Percentiles rank a stretch among this genome's conserved stretches.
Evolutionary conservation across 768 basidiomycete species (phyloP).

Genomic region (Lentinula edodes): DNA sequence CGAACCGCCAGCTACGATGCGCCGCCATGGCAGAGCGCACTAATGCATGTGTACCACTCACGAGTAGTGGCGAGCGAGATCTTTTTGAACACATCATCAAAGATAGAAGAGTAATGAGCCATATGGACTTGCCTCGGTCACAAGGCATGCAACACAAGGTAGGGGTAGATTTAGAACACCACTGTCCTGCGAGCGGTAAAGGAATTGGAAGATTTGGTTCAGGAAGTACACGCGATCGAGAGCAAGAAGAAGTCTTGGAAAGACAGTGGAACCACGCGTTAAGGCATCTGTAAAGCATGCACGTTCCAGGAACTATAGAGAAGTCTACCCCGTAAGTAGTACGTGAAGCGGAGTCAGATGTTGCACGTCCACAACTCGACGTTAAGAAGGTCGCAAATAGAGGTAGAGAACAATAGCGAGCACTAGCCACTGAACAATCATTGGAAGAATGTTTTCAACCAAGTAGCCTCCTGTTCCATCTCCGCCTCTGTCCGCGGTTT

Average conservation of each 20-base stretch:
- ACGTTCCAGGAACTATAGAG: neutral
- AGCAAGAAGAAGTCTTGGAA: too few species aligned
- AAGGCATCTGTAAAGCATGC: neutral
- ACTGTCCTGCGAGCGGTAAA: neutral
- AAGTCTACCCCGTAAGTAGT: too few species aligned
- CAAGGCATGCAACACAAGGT: neutral
- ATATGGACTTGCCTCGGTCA: neutral
- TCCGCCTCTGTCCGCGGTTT: conserved; percentile 59
- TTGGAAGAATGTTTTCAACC: conserved; percentile 56
- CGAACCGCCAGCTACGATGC: neutral
- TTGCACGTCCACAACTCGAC: too few species aligned
- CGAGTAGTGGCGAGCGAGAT: too few species aligned
- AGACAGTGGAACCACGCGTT: too few species aligned
- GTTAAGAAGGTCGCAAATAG: too few species aligned
- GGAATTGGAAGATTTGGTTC: too few species aligned
- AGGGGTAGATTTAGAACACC: neutral
- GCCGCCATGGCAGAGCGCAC: too few species aligned
- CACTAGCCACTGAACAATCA: conserved; percentile 6
- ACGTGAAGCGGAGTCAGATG: too few species aligned
- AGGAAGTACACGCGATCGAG: too few species aligned
- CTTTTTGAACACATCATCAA: neutral
- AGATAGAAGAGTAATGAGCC: neutral
- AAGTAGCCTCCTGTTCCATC: conserved; percentile 75
- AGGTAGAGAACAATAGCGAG: too few species aligned
- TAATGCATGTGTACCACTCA: too few species aligned